Conservation (phyloP, 345 rosid species). For the Abelmoschus esculentus region DNA sequence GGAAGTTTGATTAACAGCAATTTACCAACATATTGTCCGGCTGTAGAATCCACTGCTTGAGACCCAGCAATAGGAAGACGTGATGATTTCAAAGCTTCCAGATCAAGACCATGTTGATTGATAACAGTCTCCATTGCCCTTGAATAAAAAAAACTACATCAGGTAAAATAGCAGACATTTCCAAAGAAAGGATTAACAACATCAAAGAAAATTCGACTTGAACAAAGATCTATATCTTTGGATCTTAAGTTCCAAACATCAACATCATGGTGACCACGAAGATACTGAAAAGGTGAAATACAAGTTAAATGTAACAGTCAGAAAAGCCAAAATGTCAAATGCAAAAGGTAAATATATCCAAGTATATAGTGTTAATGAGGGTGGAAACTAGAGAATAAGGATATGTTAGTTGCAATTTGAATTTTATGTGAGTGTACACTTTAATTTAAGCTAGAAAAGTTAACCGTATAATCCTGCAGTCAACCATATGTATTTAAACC, state of each 20-base stretch:
- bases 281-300: neutral
- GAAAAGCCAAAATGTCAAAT: neutral
- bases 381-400: neutral
- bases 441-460: neutral
- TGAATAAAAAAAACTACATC: slow-evolving; percentile 9
- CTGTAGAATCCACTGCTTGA: slow-evolving; percentile 68
- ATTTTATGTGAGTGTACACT: neutral
- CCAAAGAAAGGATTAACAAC: neutral
- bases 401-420: neutral
- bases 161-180: slow-evolving; percentile 12
- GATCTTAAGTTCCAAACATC: neutral
- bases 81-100: slow-evolving; percentile 75
- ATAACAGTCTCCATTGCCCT: slow-evolving; percentile 99
- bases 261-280: slow-evolving; percentile 1
- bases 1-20: slow-evolving; percentile 6
- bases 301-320: no score
- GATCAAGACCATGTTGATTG: slow-evolving; percentile 82
- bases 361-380: neutral
- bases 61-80: slow-evolving; percentile 65
- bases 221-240: slow-evolving; percentile 3
- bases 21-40: slow-evolving; percentile 62
- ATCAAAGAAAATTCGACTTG: neutral
- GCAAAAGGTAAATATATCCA: neutral
- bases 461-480: neutral
- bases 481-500: neutral